These are phyloP conservation scores for Xerocomellus chrysenteron DNA, from an alignment of 768 basidiomycete species.

Conservation along the genomic window DNA sequence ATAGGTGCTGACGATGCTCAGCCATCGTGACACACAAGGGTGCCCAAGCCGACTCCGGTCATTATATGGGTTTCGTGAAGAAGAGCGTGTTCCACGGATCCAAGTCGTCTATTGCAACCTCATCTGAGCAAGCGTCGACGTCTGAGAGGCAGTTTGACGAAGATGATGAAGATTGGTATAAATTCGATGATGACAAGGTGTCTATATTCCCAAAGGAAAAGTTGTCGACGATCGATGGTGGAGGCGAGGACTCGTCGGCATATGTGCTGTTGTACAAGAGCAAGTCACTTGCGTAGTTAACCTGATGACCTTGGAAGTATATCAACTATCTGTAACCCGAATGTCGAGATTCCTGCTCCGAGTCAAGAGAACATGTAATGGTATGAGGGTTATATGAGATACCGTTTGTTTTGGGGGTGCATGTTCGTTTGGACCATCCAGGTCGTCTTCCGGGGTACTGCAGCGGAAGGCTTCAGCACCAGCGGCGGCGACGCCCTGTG, in stretches of 20 bases:
- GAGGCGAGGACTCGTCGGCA: conserved; percentile 86
- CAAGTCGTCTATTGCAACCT: neutral
- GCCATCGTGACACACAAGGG: conserved; percentile 98
- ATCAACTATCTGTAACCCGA: conserved; percentile 18
- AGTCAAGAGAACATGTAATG: conserved; percentile 6
- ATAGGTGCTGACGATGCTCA: conserved; percentile 28
- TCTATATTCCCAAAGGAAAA: conserved; percentile 84
- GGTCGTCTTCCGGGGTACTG: conserved; percentile 66
- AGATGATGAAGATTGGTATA: conserved; percentile 87
- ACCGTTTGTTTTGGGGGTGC: conserved; percentile 22
- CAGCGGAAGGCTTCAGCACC: conserved; percentile 76
- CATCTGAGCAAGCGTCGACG: conserved; percentile 7
- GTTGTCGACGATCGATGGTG: conserved; percentile 81
- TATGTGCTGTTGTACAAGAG: conserved; percentile 87
- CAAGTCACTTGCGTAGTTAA: conserved; percentile 42
- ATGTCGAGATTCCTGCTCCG: conserved; percentile 4
- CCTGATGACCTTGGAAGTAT: conserved; percentile 1
- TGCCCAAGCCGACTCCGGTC: conserved; percentile 89
- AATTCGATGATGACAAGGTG: conserved; percentile 96
- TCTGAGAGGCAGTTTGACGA: conserved; percentile 35
- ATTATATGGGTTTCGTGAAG: conserved; percentile 92
- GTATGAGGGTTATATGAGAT: conserved; percentile 11
- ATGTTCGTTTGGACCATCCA: conserved; percentile 45
- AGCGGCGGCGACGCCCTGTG: conserved; percentile 42
- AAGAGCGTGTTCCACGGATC: conserved; percentile 63